Evolutionary conservation across 139 green algal species (phyloP).

Genomic region (Bryopsis sp.): DNA sequence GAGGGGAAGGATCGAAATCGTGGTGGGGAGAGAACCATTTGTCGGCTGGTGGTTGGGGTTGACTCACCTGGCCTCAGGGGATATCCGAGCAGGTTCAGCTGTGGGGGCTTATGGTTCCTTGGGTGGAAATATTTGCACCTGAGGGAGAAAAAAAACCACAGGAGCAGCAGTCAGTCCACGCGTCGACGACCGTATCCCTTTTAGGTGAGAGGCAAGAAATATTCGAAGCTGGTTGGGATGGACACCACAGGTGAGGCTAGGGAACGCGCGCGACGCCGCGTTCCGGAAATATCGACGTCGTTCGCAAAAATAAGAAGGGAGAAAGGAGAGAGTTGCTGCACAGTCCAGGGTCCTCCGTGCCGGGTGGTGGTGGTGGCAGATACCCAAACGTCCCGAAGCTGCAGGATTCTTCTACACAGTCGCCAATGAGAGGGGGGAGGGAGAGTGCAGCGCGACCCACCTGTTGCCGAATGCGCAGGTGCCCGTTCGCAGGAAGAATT

Average conservation of each 20-base stretch:
- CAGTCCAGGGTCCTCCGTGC: background rate
- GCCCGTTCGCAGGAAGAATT: background rate
- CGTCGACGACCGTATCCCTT: background rate
- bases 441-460: background rate
- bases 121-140: slow-evolving; percentile 1
- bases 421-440: background rate
- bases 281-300: background rate
- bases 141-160: background rate
- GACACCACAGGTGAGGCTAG: background rate
- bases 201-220: too few relatives aligned
- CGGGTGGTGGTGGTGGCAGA: background rate
- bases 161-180: background rate
- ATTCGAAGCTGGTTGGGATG: background rate
- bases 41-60: too few relatives aligned
- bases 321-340: background rate
- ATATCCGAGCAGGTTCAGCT: background rate
- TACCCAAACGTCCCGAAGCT: background rate
- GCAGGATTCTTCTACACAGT: background rate
- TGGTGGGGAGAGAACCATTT: too few relatives aligned
- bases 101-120: background rate
- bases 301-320: background rate
- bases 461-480: background rate
- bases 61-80: background rate
- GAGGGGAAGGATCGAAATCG: too few relatives aligned
- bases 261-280: background rate